Evolutionary conservation across 257 asterid species (phyloP).

Genomic region (Scutellaria baicalensis): DNA sequence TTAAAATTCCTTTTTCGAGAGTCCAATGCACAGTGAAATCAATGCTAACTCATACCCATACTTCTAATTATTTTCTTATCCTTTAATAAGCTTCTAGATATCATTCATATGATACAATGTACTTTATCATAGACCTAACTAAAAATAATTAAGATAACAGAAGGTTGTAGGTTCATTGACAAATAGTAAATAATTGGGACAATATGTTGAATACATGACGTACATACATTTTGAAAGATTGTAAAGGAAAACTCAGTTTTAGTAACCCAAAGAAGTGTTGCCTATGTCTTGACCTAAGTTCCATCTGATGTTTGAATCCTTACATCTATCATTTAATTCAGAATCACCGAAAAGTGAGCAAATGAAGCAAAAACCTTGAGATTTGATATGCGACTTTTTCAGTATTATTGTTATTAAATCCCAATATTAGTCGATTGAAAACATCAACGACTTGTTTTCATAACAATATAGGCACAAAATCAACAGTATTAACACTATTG

Average conservation of each 20-base stretch:
- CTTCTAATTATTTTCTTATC: background rate
- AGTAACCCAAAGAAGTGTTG: conserved; percentile 54
- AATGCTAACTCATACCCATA: background rate
- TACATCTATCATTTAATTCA: too few relatives aligned
- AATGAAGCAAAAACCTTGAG: too few relatives aligned
- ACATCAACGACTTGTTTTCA: too few relatives aligned
- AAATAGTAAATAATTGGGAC: background rate
- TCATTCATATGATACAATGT: background rate
- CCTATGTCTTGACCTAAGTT: conserved; percentile 61
- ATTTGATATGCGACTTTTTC: too few relatives aligned
- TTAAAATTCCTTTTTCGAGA: background rate
- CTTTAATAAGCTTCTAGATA: background rate
- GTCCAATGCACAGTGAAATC: background rate
- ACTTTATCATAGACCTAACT: background rate
- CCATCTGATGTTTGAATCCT: conserved; percentile 36
- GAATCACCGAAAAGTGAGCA: background rate
- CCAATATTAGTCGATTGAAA: too few relatives aligned
- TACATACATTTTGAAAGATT: background rate
- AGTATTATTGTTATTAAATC: too few relatives aligned
- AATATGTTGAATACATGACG: background rate
- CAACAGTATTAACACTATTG: too few relatives aligned
- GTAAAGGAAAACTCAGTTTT: conserved; percentile 42
- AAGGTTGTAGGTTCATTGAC: background rate
- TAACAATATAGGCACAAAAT: too few relatives aligned
- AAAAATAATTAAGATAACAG: background rate